These are phyloP conservation scores for Colletotrichum lentis DNA, from an alignment of 2,329 filamentous ascomycete genomes.

Conservation along the genomic window DNA sequence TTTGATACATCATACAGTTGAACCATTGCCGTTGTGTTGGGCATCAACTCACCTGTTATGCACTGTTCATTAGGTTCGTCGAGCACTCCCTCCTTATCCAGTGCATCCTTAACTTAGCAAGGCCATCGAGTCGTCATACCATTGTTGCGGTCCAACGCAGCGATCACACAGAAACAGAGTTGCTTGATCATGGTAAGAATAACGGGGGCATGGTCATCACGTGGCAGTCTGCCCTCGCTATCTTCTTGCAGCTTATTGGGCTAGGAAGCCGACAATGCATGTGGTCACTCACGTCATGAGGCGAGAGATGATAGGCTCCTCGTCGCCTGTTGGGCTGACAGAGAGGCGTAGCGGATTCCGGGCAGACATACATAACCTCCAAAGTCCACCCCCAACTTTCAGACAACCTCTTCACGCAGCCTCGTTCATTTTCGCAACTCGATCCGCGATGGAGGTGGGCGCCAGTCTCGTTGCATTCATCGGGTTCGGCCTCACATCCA, in stretches of 20 bases:
- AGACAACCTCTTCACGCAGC: not conserved
- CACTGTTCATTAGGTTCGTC: too few relatives aligned
- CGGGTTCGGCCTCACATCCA: conserved; percentile 5
- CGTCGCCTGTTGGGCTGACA: not conserved
- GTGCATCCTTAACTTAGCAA: too few relatives aligned
- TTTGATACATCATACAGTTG: too few relatives aligned
- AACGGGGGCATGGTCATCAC: not conserved
- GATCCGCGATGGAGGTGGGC: not conserved
- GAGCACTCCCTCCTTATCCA: too few relatives aligned
- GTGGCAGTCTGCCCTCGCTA: not conserved
- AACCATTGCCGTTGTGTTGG: too few relatives aligned
- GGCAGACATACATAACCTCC: not conserved
- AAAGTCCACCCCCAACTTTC: not conserved
- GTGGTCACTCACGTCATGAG: not conserved
- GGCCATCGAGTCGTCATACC: too few relatives aligned
- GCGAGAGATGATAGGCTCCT: not conserved
- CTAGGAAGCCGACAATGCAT: not conserved
- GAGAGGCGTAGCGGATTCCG: not conserved
- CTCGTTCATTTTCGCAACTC: not conserved
- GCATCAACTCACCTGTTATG: too few relatives aligned
- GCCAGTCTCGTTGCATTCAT: not conserved
- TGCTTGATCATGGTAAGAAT: not conserved
- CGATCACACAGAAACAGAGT: too few relatives aligned
- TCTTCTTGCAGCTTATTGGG: not conserved
- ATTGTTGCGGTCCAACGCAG: too few relatives aligned